Percentiles rank a stretch among this genome's conserved stretches.
phyloP scores from a whole-genome alignment of 345 rosid genomes.

The Salix exigua region DNA sequence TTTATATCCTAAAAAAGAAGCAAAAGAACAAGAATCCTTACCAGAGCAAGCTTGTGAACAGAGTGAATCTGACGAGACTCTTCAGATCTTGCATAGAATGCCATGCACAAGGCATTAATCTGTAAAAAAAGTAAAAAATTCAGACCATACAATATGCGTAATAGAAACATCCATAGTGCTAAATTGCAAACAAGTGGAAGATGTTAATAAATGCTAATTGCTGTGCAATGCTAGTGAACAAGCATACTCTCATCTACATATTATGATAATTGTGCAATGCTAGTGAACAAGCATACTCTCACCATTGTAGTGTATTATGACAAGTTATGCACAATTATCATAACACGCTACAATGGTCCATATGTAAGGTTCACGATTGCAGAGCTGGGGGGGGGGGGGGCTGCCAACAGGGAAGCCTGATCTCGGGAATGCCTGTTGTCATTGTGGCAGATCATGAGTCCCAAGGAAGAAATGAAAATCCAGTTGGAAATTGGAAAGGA shows the following conservation, averaged over 20 bases:
- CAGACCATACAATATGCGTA: neutral
- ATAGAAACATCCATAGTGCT: neutral
- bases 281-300: neutral
- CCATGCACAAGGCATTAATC: conserved; percentile 89
- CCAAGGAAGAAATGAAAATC: neutral
- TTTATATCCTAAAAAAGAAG: neutral
- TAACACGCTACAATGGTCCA: neutral
- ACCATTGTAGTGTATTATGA: too few species aligned
- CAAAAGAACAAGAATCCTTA: conserved; percentile 28
- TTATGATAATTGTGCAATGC: too few species aligned
- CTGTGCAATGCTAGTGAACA: neutral
- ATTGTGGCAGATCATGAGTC: neutral
- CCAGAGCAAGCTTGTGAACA: conserved; percentile 93
- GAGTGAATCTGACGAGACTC: conserved; percentile 88
- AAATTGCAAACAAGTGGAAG: neutral
- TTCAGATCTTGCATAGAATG: conserved; percentile 92
- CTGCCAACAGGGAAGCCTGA: too few species aligned
- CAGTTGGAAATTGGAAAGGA: neutral
- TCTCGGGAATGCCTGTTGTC: neutral
- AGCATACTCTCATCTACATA: neutral
- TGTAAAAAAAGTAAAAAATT: conserved; percentile 29
- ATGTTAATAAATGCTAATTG: neutral
- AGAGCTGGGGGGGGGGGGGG: too few species aligned
- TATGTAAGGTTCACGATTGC: neutral
- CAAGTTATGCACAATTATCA: too few species aligned